These are phyloP conservation scores for Truncatella angustata DNA, from an alignment of 2,329 filamentous ascomycete genomes.

Conservation along the genomic window DNA sequence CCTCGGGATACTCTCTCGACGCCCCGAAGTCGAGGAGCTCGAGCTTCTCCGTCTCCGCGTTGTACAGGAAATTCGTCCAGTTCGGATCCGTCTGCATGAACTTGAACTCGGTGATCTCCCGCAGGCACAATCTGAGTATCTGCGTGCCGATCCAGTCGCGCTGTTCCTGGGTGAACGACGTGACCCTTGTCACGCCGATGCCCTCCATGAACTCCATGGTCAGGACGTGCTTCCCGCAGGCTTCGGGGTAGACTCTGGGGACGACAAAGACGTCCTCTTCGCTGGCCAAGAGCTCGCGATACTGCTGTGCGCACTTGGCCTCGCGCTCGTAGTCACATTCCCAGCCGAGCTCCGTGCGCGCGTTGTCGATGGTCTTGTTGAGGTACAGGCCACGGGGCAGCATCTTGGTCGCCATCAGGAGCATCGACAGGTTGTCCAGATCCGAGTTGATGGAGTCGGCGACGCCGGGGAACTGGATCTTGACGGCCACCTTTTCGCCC, in stretches of 20 bases:
- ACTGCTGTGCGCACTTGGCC: conserved; percentile 75
- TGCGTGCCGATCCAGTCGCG: conserved; percentile 96
- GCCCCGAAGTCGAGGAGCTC: conserved; percentile 96
- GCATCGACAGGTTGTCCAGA: conserved; percentile 85
- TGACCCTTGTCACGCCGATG: conserved; percentile 77
- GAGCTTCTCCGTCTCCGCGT: conserved; percentile 66
- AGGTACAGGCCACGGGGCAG: conserved; percentile 90
- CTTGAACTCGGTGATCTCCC: conserved; percentile 89
- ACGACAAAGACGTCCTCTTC: conserved; percentile 75
- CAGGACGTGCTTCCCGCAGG: conserved; percentile 80
- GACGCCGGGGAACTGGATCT: conserved; percentile 96
- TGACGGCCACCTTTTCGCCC: conserved; percentile 80
- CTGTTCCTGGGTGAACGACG: conserved; percentile 74
- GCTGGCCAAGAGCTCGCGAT: conserved; percentile 72
- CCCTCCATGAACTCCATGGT: conserved; percentile 93
- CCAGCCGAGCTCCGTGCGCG: conserved; percentile 87
- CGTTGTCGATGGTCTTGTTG: conserved; percentile 96
- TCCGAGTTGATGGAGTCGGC: conserved; percentile 96
- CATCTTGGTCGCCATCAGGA: conserved; percentile 85
- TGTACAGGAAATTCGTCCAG: conserved; percentile 98
- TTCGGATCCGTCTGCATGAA: conserved; percentile 99
- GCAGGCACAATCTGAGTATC: conserved; percentile 84
- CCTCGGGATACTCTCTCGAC: conserved; percentile 76
- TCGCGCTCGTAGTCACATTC: conserved; percentile 95
- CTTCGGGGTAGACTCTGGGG: conserved; percentile 73